phyloP scores from a whole-genome alignment of 345 rosid genomes.

The Corchorus capsularis region DNA sequence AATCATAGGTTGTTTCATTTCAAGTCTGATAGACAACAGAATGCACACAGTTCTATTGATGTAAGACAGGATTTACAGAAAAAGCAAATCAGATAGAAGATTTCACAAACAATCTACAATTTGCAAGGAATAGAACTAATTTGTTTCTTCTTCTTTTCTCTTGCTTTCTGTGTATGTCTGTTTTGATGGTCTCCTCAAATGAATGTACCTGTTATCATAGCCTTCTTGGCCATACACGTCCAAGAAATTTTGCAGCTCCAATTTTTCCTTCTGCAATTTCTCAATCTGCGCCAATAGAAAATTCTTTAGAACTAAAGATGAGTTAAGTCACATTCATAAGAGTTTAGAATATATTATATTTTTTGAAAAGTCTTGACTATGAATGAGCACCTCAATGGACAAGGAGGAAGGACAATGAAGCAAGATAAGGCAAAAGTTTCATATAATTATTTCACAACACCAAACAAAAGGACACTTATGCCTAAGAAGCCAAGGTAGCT shows the following conservation, averaged over 20 bases:
- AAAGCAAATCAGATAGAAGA: neutral
- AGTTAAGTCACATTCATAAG: constrained; percentile 8
- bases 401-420: neutral
- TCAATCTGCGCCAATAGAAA: constrained; percentile 64
- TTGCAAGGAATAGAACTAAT: neutral
- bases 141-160: neutral
- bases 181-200: constrained; percentile 17
- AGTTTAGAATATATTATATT: neutral
- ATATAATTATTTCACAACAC: neutral
- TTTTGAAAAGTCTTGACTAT: neutral
- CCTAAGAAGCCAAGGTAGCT: neutral
- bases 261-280: constrained; percentile 68
- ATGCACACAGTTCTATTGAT: neutral
- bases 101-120: neutral
- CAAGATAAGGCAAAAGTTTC: neutral
- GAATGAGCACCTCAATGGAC: neutral
- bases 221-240: constrained; percentile 77
- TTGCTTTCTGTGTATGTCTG: neutral
- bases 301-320: constrained; percentile 12
- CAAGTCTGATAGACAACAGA: neutral
- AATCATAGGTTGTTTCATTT: neutral
- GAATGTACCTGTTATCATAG: constrained; percentile 64
- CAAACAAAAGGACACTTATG: neutral
- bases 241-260: constrained; percentile 66
- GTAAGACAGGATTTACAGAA: neutral